A percentile compares a stretch with the other conserved stretches of the same genome.
phyloP scores from a whole-genome alignment of 192 early-diverging fungal species.

The Backusella psychrophila region DNA sequence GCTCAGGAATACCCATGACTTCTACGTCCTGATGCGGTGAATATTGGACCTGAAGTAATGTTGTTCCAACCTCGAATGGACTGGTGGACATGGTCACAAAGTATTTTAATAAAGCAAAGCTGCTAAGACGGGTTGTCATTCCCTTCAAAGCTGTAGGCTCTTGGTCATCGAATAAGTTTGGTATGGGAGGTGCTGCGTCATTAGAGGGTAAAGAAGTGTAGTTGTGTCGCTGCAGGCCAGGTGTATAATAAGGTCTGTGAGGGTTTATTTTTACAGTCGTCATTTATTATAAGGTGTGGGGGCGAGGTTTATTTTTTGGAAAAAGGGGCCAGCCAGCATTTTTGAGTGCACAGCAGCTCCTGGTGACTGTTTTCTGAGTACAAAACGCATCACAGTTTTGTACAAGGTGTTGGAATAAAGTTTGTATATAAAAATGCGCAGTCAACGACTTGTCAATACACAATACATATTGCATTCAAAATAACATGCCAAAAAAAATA shows the following conservation, averaged over 20 bases:
- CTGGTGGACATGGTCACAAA: constrained; percentile 47
- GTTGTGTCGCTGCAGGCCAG: constrained; percentile 28
- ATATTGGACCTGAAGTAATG: constrained; percentile 68
- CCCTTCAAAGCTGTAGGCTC: neutral
- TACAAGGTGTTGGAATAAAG: too few species aligned
- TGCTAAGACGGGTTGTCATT: constrained; percentile 27
- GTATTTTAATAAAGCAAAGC: constrained; percentile 57
- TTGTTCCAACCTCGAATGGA: constrained; percentile 63
- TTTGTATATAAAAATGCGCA: neutral
- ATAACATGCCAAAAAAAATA: too few species aligned
- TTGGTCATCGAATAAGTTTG: neutral
- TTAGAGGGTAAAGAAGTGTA: constrained; percentile 33
- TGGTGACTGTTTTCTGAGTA: neutral
- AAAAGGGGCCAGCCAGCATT: neutral
- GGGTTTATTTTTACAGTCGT: constrained; percentile 19
- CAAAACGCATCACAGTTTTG: neutral
- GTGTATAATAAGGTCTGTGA: constrained; percentile 32
- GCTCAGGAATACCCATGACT: constrained; percentile 19
- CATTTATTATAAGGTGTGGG: neutral
- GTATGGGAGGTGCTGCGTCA: constrained; percentile 10
- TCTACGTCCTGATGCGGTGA: constrained; percentile 46
- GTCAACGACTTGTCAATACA: too few species aligned
- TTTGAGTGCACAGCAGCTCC: too few species aligned
- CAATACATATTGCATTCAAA: too few species aligned
- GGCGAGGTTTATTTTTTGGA: neutral